A percentile compares a stretch with the other conserved stretches of the same genome.
These are phyloP conservation scores for Hymenoscyphus fraxineus DNA, from an alignment of 2,329 filamentous ascomycete species.

Conservation along the genomic window DNA sequence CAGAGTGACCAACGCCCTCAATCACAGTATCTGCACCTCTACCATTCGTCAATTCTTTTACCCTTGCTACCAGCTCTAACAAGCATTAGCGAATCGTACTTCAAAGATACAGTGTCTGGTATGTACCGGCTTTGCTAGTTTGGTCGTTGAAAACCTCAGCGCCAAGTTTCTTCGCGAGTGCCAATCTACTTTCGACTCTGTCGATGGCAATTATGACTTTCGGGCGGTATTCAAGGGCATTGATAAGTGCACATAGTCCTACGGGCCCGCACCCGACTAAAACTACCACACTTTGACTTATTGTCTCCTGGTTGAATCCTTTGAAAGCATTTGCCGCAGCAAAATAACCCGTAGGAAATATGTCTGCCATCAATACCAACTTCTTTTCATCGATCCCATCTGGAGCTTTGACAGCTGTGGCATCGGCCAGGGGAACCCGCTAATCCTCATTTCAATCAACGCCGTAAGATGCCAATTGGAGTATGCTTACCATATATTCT, in stretches of 20 bases:
- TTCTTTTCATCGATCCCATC: constrained; percentile 67
- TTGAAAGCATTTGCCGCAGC: constrained; percentile 76
- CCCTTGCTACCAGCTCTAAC: constrained; percentile 52
- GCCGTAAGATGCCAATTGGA: no score
- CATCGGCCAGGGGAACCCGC: constrained; percentile 75
- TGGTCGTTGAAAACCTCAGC: constrained; percentile 81
- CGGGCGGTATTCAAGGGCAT: constrained; percentile 71
- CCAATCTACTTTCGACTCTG: constrained; percentile 69
- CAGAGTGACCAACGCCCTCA: constrained; percentile 69
- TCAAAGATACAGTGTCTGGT: background rate
- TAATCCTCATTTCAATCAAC: no score
- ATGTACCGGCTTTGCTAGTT: constrained; percentile 54
- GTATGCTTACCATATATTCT: constrained; percentile 56
- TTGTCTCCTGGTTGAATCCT: constrained; percentile 50
- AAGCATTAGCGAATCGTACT: background rate
- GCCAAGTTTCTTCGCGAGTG: constrained; percentile 68
- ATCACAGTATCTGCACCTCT: constrained; percentile 83
- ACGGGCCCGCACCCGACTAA: constrained; percentile 83
- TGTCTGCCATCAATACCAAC: constrained; percentile 86
- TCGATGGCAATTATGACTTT: constrained; percentile 77
- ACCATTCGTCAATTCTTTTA: constrained; percentile 72
- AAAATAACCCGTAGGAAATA: constrained; percentile 85
- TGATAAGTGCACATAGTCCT: constrained; percentile 77
- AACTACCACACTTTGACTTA: constrained; percentile 66
- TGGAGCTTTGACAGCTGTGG: constrained; percentile 73